phyloP scores from a whole-genome alignment of 208 protist species.

The Crithidia sp. region DNA sequence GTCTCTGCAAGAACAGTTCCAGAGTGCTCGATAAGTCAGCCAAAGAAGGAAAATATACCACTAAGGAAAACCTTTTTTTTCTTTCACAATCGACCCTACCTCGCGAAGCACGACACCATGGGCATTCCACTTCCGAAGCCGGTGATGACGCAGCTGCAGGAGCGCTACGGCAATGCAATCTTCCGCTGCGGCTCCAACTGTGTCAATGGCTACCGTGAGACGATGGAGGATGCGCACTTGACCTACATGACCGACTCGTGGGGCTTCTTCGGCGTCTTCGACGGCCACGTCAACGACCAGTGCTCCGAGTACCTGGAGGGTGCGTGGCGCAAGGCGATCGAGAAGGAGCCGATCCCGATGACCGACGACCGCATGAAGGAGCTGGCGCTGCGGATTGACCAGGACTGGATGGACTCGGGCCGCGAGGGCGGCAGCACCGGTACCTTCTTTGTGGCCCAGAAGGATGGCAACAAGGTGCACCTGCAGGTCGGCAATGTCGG shows the following conservation, averaged over 20 bases:
- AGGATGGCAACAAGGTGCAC: conserved; percentile 73
- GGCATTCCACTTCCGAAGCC: conserved; percentile 91
- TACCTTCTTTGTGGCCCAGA: conserved; percentile 86
- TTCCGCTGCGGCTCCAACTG: conserved; percentile 90
- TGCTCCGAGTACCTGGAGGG: conserved; percentile 84
- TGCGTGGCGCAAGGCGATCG: conserved; percentile 72
- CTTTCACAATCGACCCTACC: conserved; percentile 8
- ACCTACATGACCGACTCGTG: conserved; percentile 77
- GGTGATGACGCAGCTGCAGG: conserved; percentile 87
- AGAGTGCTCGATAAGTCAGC: too few relatives aligned
- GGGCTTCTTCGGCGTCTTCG: conserved; percentile 93
- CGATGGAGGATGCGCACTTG: conserved; percentile 91
- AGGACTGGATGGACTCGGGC: conserved; percentile 78
- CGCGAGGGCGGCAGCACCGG: conserved; percentile 88
- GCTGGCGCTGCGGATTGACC: conserved; percentile 81
- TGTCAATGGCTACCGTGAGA: conserved; percentile 92
- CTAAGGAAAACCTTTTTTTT: neutral
- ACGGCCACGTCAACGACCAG: conserved; percentile 90
- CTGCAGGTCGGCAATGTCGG: conserved; percentile 94
- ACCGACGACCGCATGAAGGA: conserved; percentile 86
- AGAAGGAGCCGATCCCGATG: conserved; percentile 71
- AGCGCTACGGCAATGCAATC: conserved; percentile 87
- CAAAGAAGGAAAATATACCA: too few relatives aligned
- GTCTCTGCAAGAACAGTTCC: neutral
- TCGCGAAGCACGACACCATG: conserved; percentile 49